phyloP scores from a whole-genome alignment of 176 grass and related monocot genomes.

The Juncus effusus region DNA sequence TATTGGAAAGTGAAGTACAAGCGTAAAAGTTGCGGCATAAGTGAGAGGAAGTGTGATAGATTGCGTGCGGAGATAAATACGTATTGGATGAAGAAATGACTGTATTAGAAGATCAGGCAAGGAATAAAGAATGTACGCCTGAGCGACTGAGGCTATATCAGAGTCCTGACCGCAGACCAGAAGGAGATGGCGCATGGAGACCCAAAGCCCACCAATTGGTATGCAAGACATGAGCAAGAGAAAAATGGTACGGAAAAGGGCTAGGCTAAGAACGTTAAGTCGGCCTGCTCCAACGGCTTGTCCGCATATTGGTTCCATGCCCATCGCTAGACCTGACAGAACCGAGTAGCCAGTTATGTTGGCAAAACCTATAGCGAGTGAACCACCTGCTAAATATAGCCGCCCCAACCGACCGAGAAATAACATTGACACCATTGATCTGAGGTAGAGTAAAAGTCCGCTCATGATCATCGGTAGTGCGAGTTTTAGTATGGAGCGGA shows the following conservation, averaged over 20 bases:
- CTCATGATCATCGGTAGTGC: conserved; percentile 59
- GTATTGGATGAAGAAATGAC: conserved; percentile 81
- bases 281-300: conserved; percentile 75
- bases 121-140: conserved; percentile 67
- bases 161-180: conserved; percentile 58
- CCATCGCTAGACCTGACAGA: conserved; percentile 76
- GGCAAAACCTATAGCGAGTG: conserved; percentile 79
- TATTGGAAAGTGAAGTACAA: conserved; percentile 69
- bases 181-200: conserved; percentile 59
- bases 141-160: conserved; percentile 51
- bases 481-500: conserved; percentile 50
- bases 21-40: conserved; percentile 48
- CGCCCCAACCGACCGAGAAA: conserved; percentile 76
- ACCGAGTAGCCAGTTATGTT: conserved; percentile 95
- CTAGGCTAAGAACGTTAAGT: conserved; percentile 44
- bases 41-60: conserved; percentile 88
- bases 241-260: conserved; percentile 60
- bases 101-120: conserved; percentile 76
- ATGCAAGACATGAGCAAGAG: conserved; percentile 54
- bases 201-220: conserved; percentile 58
- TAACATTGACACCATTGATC: conserved; percentile 75
- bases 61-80: conserved; percentile 85
- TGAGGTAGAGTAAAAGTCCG: conserved; percentile 64
- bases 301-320: conserved; percentile 84
- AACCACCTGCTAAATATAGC: conserved; percentile 69